phyloP scores from a whole-genome alignment of 2,329 filamentous ascomycete species.

The Aspergillus quadricinctus region DNA sequence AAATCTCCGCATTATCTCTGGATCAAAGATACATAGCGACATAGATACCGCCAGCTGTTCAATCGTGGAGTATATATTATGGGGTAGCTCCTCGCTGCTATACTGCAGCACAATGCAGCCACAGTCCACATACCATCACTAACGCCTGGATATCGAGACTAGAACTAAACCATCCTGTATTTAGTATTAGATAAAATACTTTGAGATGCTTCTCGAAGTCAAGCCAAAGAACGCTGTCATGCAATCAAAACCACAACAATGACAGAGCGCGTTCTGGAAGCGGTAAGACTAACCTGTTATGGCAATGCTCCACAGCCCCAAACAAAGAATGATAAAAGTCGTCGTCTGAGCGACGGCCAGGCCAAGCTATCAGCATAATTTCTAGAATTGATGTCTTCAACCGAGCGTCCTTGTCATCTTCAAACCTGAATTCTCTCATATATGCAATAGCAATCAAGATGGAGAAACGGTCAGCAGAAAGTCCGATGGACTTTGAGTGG shows the following conservation, averaged over 20 bases:
- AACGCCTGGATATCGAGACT: not conserved
- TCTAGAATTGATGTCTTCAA: not conserved
- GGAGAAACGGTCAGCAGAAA: conserved; percentile 40
- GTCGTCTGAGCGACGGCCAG: not conserved
- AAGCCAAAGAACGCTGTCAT: not conserved
- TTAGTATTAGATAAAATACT: not conserved
- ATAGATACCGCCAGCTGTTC: not conserved
- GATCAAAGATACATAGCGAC: not conserved
- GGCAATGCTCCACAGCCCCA: not conserved
- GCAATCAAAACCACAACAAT: not conserved
- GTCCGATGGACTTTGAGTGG: conserved; percentile 51
- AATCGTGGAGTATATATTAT: not conserved
- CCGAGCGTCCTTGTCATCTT: conserved; percentile 2
- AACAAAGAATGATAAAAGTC: not conserved
- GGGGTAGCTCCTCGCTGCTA: not conserved
- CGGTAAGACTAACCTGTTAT: not conserved
- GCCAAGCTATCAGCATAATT: not conserved
- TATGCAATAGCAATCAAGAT: conserved; percentile 18
- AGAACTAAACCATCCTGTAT: not conserved
- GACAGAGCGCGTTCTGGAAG: not conserved
- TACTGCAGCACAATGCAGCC: not conserved
- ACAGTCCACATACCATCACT: not conserved
- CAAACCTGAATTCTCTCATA: conserved; percentile 10
- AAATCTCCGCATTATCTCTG: not conserved
- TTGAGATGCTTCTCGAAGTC: not conserved